phyloP scores from a whole-genome alignment of 768 basidiomycete genomes.

The Boletus pseudopeckii region DNA sequence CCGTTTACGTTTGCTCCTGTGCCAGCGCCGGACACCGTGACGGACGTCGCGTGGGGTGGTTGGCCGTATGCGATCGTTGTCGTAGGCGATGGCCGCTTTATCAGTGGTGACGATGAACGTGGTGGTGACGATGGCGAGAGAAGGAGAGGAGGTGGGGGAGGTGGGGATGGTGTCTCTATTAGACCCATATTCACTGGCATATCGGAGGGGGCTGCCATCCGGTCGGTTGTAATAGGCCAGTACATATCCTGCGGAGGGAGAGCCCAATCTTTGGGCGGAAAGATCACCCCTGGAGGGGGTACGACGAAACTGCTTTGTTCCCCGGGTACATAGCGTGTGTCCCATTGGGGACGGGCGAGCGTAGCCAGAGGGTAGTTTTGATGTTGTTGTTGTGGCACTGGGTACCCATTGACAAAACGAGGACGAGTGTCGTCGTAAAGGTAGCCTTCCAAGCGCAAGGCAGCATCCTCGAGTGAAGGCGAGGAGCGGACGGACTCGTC shows the following conservation, averaged over 20 bases:
- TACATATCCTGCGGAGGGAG: slow-evolving; percentile 12
- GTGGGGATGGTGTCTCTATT: slow-evolving; percentile 5
- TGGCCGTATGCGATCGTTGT: slow-evolving; percentile 10
- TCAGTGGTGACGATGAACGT: slow-evolving; percentile 6
- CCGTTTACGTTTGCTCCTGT: slow-evolving; percentile 7
- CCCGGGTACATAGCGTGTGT: slow-evolving; percentile 4
- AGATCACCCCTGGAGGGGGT: slow-evolving; percentile 27
- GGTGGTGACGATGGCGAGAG: slow-evolving; percentile 15
- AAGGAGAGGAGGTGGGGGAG: slow-evolving; percentile 12
- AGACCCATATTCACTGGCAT: not conserved
- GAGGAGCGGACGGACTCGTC: slow-evolving; percentile 10
- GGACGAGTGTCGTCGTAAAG: slow-evolving; percentile 1
- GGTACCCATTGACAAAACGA: slow-evolving; percentile 13
- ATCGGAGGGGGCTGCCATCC: slow-evolving; percentile 4
- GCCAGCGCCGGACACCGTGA: not conserved
- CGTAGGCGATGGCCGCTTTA: slow-evolving; percentile 15
- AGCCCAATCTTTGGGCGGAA: slow-evolving; percentile 21
- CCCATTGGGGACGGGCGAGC: slow-evolving; percentile 6
- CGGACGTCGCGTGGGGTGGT: not conserved
- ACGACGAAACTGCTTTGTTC: slow-evolving; percentile 15
- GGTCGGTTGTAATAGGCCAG: slow-evolving; percentile 3
- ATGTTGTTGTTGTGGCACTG: slow-evolving; percentile 13
- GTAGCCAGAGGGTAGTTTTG: slow-evolving; percentile 7
- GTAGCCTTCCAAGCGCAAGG: slow-evolving; percentile 1
- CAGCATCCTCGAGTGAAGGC: slow-evolving; percentile 6